phyloP scores from a whole-genome alignment of 1,284 basidiomycete species.

The Trametes sp. region DNA sequence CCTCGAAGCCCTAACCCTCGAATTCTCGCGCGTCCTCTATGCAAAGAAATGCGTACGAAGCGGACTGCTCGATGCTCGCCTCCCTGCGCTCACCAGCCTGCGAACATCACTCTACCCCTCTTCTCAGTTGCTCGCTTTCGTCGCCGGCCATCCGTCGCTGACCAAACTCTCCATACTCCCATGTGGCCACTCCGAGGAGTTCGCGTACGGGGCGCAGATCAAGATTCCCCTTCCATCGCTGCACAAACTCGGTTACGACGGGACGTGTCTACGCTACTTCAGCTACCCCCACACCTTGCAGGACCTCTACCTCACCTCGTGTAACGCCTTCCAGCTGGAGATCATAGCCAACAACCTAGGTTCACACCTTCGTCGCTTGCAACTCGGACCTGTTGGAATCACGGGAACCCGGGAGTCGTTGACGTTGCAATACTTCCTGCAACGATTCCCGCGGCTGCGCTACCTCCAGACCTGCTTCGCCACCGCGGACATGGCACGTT shows the following conservation, averaged over 20 bases:
- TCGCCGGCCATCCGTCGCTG: not conserved
- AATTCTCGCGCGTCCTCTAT: not conserved
- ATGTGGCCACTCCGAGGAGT: not conserved
- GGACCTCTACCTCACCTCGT: not conserved
- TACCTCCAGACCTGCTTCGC: not conserved
- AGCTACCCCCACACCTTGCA: not conserved
- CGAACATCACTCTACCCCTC: not conserved
- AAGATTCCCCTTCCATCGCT: not conserved
- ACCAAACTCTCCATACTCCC: not conserved
- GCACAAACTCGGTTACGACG: not conserved
- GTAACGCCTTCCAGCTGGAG: not conserved
- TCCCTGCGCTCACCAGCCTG: not conserved
- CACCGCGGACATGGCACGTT: not conserved
- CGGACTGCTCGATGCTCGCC: not conserved
- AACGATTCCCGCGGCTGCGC: not conserved
- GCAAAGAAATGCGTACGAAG: not conserved
- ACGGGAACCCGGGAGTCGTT: not conserved
- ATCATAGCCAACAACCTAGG: not conserved
- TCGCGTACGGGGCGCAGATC: not conserved
- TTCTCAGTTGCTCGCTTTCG: not conserved
- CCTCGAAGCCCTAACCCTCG: not conserved
- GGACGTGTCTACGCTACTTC: not conserved
- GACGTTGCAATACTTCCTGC: not conserved
- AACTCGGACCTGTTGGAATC: not conserved
- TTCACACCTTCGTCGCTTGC: not conserved